Base-by-base conservation (phyloP, 177 flowering plant genomes). In the Vitis hybrid region DNA sequence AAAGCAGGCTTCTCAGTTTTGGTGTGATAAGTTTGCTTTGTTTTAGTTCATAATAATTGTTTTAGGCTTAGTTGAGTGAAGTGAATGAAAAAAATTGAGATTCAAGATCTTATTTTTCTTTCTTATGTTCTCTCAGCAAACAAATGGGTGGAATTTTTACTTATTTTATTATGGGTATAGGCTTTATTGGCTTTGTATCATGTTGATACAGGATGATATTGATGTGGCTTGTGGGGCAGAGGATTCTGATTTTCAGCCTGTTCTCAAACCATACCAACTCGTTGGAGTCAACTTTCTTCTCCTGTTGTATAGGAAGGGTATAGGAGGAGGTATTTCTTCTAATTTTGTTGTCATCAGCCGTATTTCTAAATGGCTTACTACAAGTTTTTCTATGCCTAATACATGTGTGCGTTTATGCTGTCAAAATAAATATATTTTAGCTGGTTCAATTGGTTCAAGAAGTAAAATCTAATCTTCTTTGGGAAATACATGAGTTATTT, bases 261-360 rank as follows among this genome's bases (percentile, higher is more conserved):
- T 86, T 73, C 90, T 95, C 63, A 95, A 95, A 80, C 97, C 98
- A 2, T 95, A 95, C 77, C 99, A 92, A 85, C 88, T 95, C 28
- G 97, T 95, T 76, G 98, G 99, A 60, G 99, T 95, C 57, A 95
- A 92, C 80, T 95, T 95, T 81, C 98, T 95, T 76, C 88, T 95
- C 66, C 77, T 92, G 72, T 72, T 95, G 86, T 80, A 92, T 59
- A 79, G 86, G 18, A 95, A 91, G 83, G 87, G 87, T 44, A 85
- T 95, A 64, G 97, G 85, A 0, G 97, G 99, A 92, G 99, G 99
- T 94, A 90, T 4, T 57, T 20, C 19, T 22, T 66, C 20, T 14
- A 13, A 38, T 22, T 54, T 19, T 33, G 10, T 59, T 33, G 31
- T 44, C 10, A 60, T 28, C 22, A 24, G 66, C 19, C 58, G 10